Evolutionary conservation across 75 land plant species (phyloP).

Genomic region (Cupressus sempervirens): DNA sequence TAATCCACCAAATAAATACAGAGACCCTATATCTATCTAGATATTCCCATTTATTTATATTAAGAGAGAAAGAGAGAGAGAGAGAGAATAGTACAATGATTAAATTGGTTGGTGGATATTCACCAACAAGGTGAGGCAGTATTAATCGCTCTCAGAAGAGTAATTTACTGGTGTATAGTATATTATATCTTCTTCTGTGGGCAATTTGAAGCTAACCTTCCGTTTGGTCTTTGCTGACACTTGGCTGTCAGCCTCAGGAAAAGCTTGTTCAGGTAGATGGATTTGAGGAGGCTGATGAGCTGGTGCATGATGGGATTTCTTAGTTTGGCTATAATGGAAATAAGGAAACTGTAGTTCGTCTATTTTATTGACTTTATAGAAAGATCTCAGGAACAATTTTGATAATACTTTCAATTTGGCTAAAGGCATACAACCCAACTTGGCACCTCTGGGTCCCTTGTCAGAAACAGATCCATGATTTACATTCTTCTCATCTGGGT

Average conservation of each 20-base stretch:
- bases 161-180: neutral
- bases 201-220: neutral
- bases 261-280: neutral
- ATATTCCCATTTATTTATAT: too few relatives aligned
- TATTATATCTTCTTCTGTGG: neutral
- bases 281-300: neutral
- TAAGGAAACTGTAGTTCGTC: too few relatives aligned
- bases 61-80: too few relatives aligned
- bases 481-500: too few relatives aligned
- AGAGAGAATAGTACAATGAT: neutral
- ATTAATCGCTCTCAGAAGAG: neutral
- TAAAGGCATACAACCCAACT: neutral
- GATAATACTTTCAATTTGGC: neutral
- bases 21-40: neutral
- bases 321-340: too few relatives aligned
- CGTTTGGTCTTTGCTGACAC: neutral
- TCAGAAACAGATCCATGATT: neutral
- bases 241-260: neutral
- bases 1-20: too few relatives aligned
- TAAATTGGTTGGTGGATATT: neutral
- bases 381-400: too few relatives aligned
- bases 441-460: neutral
- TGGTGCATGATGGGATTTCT: too few relatives aligned
- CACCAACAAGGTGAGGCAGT: neutral
- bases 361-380: too few relatives aligned